Base-by-base conservation (phyloP, 129 eudicot genomes). In the Sambucus nigra region DNA sequence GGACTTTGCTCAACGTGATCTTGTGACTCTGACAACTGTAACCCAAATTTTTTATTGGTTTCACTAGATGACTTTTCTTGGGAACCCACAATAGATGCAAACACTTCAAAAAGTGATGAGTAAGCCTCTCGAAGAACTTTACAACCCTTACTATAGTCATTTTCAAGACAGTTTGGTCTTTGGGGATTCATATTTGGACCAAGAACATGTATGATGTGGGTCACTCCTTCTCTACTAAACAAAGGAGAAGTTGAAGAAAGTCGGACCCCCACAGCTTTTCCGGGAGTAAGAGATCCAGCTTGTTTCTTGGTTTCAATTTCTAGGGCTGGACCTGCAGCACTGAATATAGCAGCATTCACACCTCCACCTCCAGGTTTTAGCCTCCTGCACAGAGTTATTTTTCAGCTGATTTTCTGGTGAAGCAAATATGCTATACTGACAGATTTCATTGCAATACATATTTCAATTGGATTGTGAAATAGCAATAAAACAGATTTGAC, bases 341-440 rank as follows among this genome's bases (percentile, higher is more conserved):
- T 72, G 42, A 33, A 86, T 42, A 91, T 82, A 61, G 95, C 95
- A 64, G 95, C 99, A 73, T 91, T 91, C 47, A 86, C 99, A 46
- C 99, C 99, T 44, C 99, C 99, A 63, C 99, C 99, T 45, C 95
- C 95, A 3, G 99, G 94, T 68, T 82, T 91, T 55, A 91, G 69
- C 55, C 95, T 76, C 99, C 99, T 91, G 80, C 69, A 64, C 47
- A 76, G 25, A 59, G 58, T 17, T 26, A 46, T 10, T 38, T 49
- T 53, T 41, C 55, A 58, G 56, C 19, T 56, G 32, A 38, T 11
- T 15, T 20, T 38, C 56, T 24, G 7, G 14, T 49, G 12, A 41
- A 31, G 41, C 25, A 35, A 50, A n/a, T 2, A 16, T 8, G 16
- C 25, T 21, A 44, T 45, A 45, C 19, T 16, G 50, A 5, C 16